Base-by-base conservation (phyloP, 768 basidiomycete species). In the Psilocybe tampanensis region DNA sequence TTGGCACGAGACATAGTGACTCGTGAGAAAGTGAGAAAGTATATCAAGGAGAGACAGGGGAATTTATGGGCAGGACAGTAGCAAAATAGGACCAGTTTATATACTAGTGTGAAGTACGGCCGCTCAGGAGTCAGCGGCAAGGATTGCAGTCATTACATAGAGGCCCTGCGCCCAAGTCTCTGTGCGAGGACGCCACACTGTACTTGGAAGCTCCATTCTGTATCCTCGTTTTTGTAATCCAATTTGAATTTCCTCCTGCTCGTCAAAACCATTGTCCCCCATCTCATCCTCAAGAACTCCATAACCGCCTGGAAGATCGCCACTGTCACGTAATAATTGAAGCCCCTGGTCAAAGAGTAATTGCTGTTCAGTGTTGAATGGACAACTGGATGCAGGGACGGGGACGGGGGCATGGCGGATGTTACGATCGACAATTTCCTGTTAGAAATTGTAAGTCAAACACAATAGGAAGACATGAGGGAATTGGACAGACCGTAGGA, bases 101-200 rank as follows among this genome's bases (percentile, higher is more conserved):
- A 39, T 39, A 39, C n/a, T n/a, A 15, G n/a, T n/a, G n/a, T n/a
- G 11, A 21, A 22, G 11, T 6, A 4, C 17, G 1, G 13, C 8
- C 8, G 13, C 22, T 19, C 15, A 24, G n/a, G n/a, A n/a, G n/a
- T 47, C 29, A 29, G 29, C 4, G 4, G 36, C 22, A 32, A 59
- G 18, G 22, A 55, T 59, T 24, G 39, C 34, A 22, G 52, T 53
- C 60, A 62, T 59, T 17, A 52, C 44, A 54, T 45, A 59, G 1
- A 62, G 47, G 1, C 49, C 58, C 11, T 52, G 48, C 19, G 47
- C 58, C 61, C 61, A 62, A 2, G 47, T 15, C 48, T 62, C 57
- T 9, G 47, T 44, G 52, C 57, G 32, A 56, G 61, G 61, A 22
- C 47, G 49, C 61, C 58, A 62, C 26, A 52, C 55, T 52, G 29